Conservation (phyloP, 2,329 filamentous ascomycete genomes). For the Laburnicola sp. region DNA sequence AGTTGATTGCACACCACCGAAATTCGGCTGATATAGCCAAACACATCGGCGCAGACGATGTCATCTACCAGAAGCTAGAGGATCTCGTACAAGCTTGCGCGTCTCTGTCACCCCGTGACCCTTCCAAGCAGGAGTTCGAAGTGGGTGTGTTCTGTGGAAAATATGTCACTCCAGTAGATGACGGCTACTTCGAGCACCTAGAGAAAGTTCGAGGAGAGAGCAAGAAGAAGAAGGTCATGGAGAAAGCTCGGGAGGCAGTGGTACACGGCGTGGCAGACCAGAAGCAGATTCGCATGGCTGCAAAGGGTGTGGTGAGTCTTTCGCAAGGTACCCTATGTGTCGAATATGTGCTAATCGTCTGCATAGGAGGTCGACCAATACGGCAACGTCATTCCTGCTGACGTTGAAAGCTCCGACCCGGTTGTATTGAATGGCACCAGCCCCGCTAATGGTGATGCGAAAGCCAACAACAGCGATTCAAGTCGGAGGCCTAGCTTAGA, state of each 20-base stretch:
- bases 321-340: background rate
- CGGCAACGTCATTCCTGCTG: constrained; percentile 61
- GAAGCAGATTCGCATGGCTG: constrained; percentile 64
- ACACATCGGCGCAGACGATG: constrained; percentile 72
- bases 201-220: constrained; percentile 72
- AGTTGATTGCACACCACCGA: constrained; percentile 72
- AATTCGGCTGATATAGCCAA: constrained; percentile 63
- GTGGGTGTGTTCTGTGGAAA: constrained; percentile 89
- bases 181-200: constrained; percentile 81
- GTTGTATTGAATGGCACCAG: constrained; percentile 26
- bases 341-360: constrained; percentile 12
- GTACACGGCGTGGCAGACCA: constrained; percentile 64
- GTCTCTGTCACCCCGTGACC: constrained; percentile 65
- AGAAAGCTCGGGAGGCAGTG: constrained; percentile 66
- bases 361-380: constrained; percentile 54
- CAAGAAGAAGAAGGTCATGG: constrained; percentile 66
- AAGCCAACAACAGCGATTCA: constrained; percentile 12
- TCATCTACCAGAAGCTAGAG: constrained; percentile 75
- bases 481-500: constrained; percentile 21
- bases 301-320: constrained; percentile 57
- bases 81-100: constrained; percentile 81
- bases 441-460: constrained; percentile 19
- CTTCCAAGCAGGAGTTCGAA: constrained; percentile 70
- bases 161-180: constrained; percentile 79
- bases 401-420: constrained; percentile 31